Base-by-base conservation (phyloP, 345 rosid genomes). In the Arabidopsis arenosa region DNA sequence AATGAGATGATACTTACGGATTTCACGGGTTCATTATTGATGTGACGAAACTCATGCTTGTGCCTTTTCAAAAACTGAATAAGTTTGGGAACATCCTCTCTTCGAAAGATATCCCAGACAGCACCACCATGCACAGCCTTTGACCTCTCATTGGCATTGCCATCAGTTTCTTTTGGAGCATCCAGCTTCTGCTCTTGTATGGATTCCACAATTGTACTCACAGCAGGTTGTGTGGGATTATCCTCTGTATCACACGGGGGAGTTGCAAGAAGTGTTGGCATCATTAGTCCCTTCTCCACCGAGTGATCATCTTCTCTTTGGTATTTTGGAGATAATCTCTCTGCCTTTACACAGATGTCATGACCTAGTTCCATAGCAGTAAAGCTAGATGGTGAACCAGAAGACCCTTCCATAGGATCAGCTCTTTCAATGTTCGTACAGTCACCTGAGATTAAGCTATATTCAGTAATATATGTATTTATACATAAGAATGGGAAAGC, bases 11-110 rank as follows among this genome's bases (percentile, higher is more conserved):
- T 55, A 55, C 75, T 43, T 63, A 76, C 80, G 1, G 40, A 37
- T 10, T 65, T 10, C 10, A 77, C 15, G 17, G 76, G 80, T 57
- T 77, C 6, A 47, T 77, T 58, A 53, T 80, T 56, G 71, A 75
- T 64, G 79, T 89, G 93, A 76, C 86, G 78, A 78, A 91, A 93
- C 82, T 91, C 97, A 39, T 75, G 83, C 81, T 80, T 79, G 77
- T 93, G 96, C 78, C 75, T 87, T 44, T 75, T 51, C 49, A 89
- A 89, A 83, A 79, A 93, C 39, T 84, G 86, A 61, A 84, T 75
- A 79, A 93, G 80, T 85, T 84, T 91, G 30, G 88, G 85, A 74
- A 88, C 91, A 86, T 88, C 94, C 77, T 89, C 79, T 78, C 91
- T 88, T 32, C 87, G 81, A 60, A 89, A 91, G 49, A 91, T 88